Evolutionary conservation across 164 flowering plant genomes (phyloP).

Genomic region (Aristolochia californica): DNA sequence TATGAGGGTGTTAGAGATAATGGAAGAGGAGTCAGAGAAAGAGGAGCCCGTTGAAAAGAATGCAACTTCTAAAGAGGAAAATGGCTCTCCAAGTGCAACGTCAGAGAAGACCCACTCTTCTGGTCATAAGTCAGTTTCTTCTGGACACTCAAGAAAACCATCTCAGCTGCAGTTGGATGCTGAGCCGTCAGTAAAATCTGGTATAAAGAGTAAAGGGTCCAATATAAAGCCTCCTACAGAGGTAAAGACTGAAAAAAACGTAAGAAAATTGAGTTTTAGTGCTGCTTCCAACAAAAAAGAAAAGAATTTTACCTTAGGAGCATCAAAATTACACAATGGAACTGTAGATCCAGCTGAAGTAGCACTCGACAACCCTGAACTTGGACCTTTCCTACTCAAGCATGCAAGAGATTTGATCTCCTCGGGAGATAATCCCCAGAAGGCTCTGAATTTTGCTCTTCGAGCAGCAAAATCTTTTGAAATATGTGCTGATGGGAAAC

Average conservation of each 20-base stretch:
- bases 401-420: conserved; percentile 78
- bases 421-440: conserved; percentile 60
- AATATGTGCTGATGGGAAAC: conserved; percentile 57
- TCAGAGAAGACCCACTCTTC: conserved; percentile 22
- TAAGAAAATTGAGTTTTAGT: conserved; percentile 23
- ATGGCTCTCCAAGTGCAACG: conserved; percentile 16
- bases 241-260: conserved; percentile 22
- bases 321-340: conserved; percentile 31
- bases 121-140: conserved; percentile 29
- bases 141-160: conserved; percentile 26
- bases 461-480: conserved; percentile 85
- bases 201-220: conserved; percentile 33
- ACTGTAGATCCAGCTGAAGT: conserved; percentile 35
- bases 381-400: conserved; percentile 78
- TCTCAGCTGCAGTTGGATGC: conserved; percentile 26
- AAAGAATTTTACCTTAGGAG: conserved; percentile 23
- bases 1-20: conserved; percentile 60
- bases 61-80: conserved; percentile 35
- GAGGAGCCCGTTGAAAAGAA: conserved; percentile 24
- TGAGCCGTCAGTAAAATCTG: conserved; percentile 30
- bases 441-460: conserved; percentile 70
- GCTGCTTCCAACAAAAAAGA: conserved; percentile 31
- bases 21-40: conserved; percentile 28
- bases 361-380: conserved; percentile 48
- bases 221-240: conserved; percentile 39